These are phyloP conservation scores for Gossypium gossypioides DNA, from an alignment of 441 rosid genomes.

Conservation along the genomic window DNA sequence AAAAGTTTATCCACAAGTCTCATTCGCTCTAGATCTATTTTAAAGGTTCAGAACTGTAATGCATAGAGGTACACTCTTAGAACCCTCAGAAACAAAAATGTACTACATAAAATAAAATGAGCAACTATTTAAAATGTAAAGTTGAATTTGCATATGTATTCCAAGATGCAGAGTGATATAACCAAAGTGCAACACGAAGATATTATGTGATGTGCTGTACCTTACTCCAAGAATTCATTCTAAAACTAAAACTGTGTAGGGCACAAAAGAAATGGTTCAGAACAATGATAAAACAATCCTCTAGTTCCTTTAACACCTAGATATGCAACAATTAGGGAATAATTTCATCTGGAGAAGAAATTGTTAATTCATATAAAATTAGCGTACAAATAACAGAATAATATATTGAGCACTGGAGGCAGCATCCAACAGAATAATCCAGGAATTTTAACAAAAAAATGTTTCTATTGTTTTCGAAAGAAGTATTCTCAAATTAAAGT, in stretches of 20 bases:
- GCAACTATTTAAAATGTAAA: not conserved
- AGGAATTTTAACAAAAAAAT: constrained; percentile 1
- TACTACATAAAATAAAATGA: not conserved
- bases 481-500: constrained; percentile 16
- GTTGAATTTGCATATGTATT: not conserved
- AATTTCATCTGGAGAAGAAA: constrained; percentile 5
- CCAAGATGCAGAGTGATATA: not conserved
- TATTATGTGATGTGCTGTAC: not conserved
- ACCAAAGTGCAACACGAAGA: not conserved
- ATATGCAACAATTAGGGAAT: not conserved
- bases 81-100: not conserved
- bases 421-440: not conserved
- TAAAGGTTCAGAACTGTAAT: not conserved
- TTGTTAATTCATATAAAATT: constrained; percentile 15
- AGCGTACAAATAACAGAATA: constrained; percentile 8
- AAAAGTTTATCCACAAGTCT: not conserved
- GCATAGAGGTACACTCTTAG: not conserved
- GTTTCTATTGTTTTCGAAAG: constrained; percentile 3
- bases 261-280: not conserved
- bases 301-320: not conserved
- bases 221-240: not conserved
- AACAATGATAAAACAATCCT: not conserved
- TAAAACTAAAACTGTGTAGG: not conserved
- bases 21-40: not conserved
- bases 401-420: not conserved